These are phyloP conservation scores for Phytophthora kernoviae DNA, from an alignment of 352 stramenopile species.

Conservation along the genomic window DNA sequence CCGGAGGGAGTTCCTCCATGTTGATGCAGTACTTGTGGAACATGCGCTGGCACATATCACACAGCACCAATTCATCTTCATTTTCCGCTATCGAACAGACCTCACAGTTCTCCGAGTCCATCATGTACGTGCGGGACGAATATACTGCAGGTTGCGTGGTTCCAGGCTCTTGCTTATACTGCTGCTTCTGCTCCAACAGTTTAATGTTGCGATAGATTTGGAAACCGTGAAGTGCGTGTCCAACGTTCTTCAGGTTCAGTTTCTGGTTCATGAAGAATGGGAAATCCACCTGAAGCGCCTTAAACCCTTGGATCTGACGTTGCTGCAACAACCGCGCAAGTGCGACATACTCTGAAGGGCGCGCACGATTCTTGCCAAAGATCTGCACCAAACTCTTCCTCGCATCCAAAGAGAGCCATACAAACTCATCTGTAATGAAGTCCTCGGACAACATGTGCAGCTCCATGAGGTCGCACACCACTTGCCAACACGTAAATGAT, in stretches of 20 bases:
- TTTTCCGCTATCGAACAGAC: constrained; percentile 62
- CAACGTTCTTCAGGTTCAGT: constrained; percentile 85
- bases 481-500: constrained; percentile 89
- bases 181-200: constrained; percentile 70
- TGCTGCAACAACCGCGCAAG: constrained; percentile 74
- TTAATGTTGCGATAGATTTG: constrained; percentile 89
- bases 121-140: constrained; percentile 72
- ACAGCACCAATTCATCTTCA: constrained; percentile 74
- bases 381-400: constrained; percentile 85
- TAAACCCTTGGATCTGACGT: constrained; percentile 79
- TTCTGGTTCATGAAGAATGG: constrained; percentile 83
- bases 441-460: constrained; percentile 68
- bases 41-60: constrained; percentile 83
- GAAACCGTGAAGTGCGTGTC: constrained; percentile 78
- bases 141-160: constrained; percentile 65
- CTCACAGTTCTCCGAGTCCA: constrained; percentile 77
- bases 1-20: constrained; percentile 75
- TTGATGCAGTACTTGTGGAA: constrained; percentile 87
- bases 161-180: constrained; percentile 66
- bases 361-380: constrained; percentile 78
- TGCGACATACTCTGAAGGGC: constrained; percentile 67
- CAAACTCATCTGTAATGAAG: constrained; percentile 69
- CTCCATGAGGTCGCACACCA: constrained; percentile 80
- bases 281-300: constrained; percentile 80
- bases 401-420: constrained; percentile 80